Conservation (phyloP, 2,329 filamentous ascomycete species). For the Colletotrichum sp. region DNA sequence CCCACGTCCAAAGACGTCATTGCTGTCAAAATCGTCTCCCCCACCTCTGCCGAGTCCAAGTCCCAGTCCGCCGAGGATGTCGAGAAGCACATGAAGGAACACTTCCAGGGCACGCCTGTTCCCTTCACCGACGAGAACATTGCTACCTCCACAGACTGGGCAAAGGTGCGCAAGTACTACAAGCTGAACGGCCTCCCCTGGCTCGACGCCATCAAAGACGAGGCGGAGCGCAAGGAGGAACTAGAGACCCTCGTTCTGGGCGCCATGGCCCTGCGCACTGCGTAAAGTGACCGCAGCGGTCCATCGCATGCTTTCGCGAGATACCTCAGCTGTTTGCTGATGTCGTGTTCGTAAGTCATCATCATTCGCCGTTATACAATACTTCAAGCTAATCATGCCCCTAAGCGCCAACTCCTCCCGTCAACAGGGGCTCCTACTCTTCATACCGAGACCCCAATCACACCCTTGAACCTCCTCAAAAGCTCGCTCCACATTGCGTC, state of each 20-base stretch:
- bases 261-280: slow-evolving; percentile 77
- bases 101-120: slow-evolving; percentile 65
- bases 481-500: slow-evolving; percentile 69
- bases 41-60: slow-evolving; percentile 46
- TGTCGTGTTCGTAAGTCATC: not conserved
- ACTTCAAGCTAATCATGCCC: not conserved
- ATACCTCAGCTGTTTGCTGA: not conserved
- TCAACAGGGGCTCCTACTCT: slow-evolving; percentile 10
- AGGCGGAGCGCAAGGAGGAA: slow-evolving; percentile 51
- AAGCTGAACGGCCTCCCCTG: slow-evolving; percentile 72
- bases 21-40: slow-evolving; percentile 76
- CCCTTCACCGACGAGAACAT: slow-evolving; percentile 70
- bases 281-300: slow-evolving; percentile 1
- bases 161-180: slow-evolving; percentile 82
- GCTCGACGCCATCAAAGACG: slow-evolving; percentile 50
- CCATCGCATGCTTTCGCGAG: not conserved
- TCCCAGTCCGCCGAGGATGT: slow-evolving; percentile 50
- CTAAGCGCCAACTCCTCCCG: not conserved
- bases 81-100: slow-evolving; percentile 61
- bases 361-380: not conserved
- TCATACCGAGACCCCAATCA: slow-evolving; percentile 39
- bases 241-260: slow-evolving; percentile 75
- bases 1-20: slow-evolving; percentile 75
- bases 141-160: slow-evolving; percentile 62
- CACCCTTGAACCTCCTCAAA: slow-evolving; percentile 54